Evolutionary conservation across 2,329 filamentous ascomycete species (phyloP).

Genomic region (Fonsecaea pedrosoi): DNA sequence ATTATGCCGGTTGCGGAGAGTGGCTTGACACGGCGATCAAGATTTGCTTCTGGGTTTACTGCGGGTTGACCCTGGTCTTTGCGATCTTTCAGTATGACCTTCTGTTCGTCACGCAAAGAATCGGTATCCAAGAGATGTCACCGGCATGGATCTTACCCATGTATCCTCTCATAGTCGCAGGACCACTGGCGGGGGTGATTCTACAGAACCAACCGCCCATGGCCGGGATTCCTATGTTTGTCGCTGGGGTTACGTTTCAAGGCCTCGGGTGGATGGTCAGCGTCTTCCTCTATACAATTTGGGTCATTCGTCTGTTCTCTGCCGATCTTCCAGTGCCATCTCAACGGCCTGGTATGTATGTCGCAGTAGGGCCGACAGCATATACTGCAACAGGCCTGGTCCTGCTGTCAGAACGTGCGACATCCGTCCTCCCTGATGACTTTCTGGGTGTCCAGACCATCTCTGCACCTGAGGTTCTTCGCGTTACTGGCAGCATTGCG

Average conservation of each 20-base stretch:
- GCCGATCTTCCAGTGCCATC: conserved; percentile 6
- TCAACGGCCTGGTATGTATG: conserved; percentile 26
- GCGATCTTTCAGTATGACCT: conserved; percentile 12
- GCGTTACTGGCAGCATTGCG: conserved; percentile 7
- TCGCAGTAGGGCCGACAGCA: conserved; percentile 27
- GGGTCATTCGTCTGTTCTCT: conserved; percentile 59
- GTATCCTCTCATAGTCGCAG: conserved; percentile 76
- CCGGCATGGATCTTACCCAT: conserved; percentile 76
- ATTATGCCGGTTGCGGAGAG: not conserved
- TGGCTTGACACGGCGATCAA: conserved; percentile 7
- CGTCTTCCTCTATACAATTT: conserved; percentile 73
- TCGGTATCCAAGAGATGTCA: conserved; percentile 70
- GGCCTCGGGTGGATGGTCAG: conserved; percentile 72
- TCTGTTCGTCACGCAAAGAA: conserved; percentile 62
- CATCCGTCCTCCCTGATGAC: conserved; percentile 11
- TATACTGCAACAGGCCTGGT: conserved; percentile 25
- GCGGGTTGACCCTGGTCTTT: conserved; percentile 3
- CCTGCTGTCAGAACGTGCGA: conserved; percentile 17
- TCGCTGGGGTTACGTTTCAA: conserved; percentile 71
- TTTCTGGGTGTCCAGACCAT: conserved; percentile 23
- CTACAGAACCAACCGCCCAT: conserved; percentile 60
- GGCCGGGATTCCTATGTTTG: conserved; percentile 65
- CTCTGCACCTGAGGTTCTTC: conserved; percentile 13
- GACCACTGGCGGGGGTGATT: conserved; percentile 72
- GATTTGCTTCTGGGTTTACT: conserved; percentile 6